Conservation (phyloP, 768 basidiomycete species). For the Tylopilus balloui region DNA sequence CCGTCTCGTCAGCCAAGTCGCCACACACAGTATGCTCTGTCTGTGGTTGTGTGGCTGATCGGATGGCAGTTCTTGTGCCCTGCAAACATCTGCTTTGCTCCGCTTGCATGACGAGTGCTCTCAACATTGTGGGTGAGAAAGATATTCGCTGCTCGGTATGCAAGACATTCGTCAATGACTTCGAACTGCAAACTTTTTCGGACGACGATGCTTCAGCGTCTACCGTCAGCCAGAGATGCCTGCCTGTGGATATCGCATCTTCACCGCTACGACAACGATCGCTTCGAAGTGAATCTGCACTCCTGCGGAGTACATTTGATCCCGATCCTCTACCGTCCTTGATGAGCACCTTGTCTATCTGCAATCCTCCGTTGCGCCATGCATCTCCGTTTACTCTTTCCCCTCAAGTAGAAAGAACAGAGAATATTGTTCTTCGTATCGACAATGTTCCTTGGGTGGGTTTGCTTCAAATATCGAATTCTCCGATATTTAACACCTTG, state of each 20-base stretch:
- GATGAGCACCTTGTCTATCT: conserved; percentile 31
- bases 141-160: conserved; percentile 84
- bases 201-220: conserved; percentile 26
- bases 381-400: conserved; percentile 10
- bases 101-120: conserved; percentile 74
- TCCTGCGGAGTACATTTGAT: conserved; percentile 29
- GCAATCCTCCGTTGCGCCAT: conserved; percentile 20
- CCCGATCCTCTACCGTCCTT: conserved; percentile 27
- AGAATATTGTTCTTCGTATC: conserved; percentile 67
- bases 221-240: conserved; percentile 10
- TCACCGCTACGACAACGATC: conserved; percentile 26
- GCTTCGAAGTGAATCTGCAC: conserved; percentile 22
- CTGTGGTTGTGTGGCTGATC: conserved; percentile 46
- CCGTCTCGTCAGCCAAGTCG: conserved; percentile 6
- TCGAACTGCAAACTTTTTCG: conserved; percentile 42
- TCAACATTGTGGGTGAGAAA: conserved; percentile 89
- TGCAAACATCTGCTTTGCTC: conserved; percentile 77
- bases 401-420: conserved; percentile 20
- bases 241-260: conserved; percentile 9
- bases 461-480: conserved; percentile 7
- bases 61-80: conserved; percentile 64
- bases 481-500: conserved; percentile 4
- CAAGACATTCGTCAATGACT: conserved; percentile 63
- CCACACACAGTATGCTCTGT: conserved; percentile 51
- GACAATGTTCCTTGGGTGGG: conserved; percentile 88